Base-by-base conservation (phyloP, 73 alveolate genomes). In the Effrenium voratum region DNA sequence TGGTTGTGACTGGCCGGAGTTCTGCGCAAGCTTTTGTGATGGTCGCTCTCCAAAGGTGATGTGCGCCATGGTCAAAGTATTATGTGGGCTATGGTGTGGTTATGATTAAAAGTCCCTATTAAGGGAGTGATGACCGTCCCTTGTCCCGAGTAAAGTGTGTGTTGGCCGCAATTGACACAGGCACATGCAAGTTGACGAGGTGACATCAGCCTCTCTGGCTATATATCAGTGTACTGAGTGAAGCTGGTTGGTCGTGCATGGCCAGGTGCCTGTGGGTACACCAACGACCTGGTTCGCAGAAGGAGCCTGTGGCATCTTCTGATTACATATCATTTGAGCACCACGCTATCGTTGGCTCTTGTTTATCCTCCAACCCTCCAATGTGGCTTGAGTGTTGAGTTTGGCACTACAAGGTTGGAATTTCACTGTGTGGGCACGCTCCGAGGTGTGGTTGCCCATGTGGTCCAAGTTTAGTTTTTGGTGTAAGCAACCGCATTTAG, bases 251-350 rank as follows among this genome's bases (percentile, higher is more conserved):
- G 63, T 52, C 8, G 26, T 52, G 63, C 19, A 52, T 0, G 0
- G 83, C 32, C 73, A 66, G 95, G 95, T 92, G 98, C 66, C 75
- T 92, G 38, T 92, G 98, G 98, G 98, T 92, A 49, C 98, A 92
- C 55, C 98, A 92, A 79, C 91, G 98, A 47, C 98, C 98, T 22
- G 98, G 98, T 26, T 77, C 91, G 49, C 98, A 92, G 34, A 75
- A 92, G 98, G 91, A 91, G 46, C n/a, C n/a, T n/a, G n/a, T n/a
- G n/a, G n/a, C n/a, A n/a, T n/a, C n/a, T n/a, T n/a, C n/a, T n/a
- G n/a, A n/a, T n/a, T n/a, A n/a, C n/a, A n/a, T n/a, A n/a, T n/a
- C n/a, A n/a, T n/a, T n/a, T n/a, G n/a, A n/a, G n/a, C n/a, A n/a
- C n/a, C n/a, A n/a, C n/a, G n/a, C n/a, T n/a, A n/a, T n/a, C n/a